Evolutionary conservation across 306 rosid genomes (phyloP).

Genomic region (Arachis stenosperma): DNA sequence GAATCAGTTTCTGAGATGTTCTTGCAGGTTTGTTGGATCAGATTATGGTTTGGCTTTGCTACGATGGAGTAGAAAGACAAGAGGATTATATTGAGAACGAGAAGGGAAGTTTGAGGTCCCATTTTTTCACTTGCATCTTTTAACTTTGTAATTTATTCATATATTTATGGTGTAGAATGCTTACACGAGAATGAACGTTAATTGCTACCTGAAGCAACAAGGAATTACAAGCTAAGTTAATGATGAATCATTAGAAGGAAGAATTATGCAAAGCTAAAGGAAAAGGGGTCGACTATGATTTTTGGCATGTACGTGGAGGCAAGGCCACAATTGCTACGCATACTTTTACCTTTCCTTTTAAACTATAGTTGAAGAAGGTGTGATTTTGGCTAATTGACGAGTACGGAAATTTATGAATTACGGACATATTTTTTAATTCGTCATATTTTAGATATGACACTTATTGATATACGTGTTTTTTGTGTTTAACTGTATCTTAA

Average conservation of each 20-base stretch:
- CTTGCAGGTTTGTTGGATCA: constrained; percentile 63
- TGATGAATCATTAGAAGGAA: constrained; percentile 32
- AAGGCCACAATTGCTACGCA: neutral
- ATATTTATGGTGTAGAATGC: constrained; percentile 17
- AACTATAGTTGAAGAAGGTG: neutral
- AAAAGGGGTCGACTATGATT: neutral
- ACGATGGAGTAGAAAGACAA: constrained; percentile 14
- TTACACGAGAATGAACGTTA: neutral
- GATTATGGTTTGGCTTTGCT: constrained; percentile 23
- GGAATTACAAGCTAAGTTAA: constrained; percentile 47
- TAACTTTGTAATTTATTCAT: neutral
- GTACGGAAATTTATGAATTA: too few relatives aligned
- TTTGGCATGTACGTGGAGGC: neutral
- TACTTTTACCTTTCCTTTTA: constrained; percentile 26
- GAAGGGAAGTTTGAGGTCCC: constrained; percentile 17
- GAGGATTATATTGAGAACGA: constrained; percentile 37
- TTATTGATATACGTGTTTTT: too few relatives aligned
- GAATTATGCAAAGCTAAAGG: constrained; percentile 11
- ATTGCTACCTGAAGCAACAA: constrained; percentile 25
- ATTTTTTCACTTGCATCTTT: constrained; percentile 19
- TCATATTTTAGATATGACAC: too few relatives aligned
- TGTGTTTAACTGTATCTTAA: too few relatives aligned
- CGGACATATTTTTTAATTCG: too few relatives aligned
- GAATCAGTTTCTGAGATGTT: constrained; percentile 57
- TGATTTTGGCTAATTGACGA: too few relatives aligned